Conservation (phyloP, 1,139 yeast species). For the Sugiyamaella novakii region DNA sequence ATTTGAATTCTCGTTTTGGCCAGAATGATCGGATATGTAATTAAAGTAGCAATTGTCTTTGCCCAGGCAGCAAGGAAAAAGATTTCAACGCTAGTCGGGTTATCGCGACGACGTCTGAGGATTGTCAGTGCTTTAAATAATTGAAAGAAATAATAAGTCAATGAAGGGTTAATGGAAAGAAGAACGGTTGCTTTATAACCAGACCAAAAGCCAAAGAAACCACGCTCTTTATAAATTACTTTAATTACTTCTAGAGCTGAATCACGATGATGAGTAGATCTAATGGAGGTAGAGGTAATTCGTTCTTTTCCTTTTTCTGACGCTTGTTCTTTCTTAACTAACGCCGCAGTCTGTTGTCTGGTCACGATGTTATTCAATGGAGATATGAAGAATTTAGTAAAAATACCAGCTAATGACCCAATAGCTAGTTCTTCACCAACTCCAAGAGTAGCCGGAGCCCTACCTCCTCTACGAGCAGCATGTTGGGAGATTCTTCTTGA, state of each 20-base stretch:
- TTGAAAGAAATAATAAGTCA: conserved; percentile 55
- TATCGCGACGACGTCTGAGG: conserved; percentile 36
- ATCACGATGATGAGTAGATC: conserved; percentile 4
- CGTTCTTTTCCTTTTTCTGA: not conserved
- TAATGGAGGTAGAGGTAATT: not conserved
- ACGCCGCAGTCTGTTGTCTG: conserved; percentile 39
- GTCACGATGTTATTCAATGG: conserved; percentile 42
- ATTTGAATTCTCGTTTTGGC: conserved; percentile 80
- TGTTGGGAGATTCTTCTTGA: conserved; percentile 79
- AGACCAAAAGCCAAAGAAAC: conserved; percentile 70
- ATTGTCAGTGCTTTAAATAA: conserved; percentile 32
- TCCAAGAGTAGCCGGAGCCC: conserved; percentile 75
- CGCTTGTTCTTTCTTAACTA: conserved; percentile 12
- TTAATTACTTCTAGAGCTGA: conserved; percentile 39
- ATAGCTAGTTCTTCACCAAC: conserved; percentile 84
- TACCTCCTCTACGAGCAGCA: conserved; percentile 77
- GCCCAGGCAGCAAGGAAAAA: conserved; percentile 41
- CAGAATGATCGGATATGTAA: conserved; percentile 48
- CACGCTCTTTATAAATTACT: conserved; percentile 61
- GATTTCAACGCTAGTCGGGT: conserved; percentile 36
- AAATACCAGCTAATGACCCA: conserved; percentile 71
- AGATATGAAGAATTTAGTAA: conserved; percentile 41
- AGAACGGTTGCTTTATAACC: conserved; percentile 73
- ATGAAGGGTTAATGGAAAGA: conserved; percentile 72
- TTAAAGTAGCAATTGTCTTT: conserved; percentile 40